Evolutionary conservation across 2,329 filamentous ascomycete genomes (phyloP).

Genomic region (Fusarium decemcellulare): DNA sequence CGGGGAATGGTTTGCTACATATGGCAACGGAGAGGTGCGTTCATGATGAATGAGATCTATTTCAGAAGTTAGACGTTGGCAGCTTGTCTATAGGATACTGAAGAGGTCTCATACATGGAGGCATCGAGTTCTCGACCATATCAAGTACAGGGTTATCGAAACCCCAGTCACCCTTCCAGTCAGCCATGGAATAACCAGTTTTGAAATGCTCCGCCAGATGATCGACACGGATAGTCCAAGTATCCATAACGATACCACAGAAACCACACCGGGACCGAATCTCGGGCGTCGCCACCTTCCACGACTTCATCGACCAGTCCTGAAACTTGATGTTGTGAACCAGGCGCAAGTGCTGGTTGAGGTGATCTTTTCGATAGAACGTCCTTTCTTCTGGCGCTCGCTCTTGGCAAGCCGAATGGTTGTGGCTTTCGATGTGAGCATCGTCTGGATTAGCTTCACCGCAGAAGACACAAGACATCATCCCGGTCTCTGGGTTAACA

Average conservation of each 20-base stretch:
- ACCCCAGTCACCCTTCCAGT: conserved; percentile 80
- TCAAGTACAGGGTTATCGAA: conserved; percentile 73
- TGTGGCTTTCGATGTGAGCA: conserved; percentile 71
- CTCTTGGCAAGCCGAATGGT: conserved; percentile 76
- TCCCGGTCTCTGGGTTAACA: conserved; percentile 71
- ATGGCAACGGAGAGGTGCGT: conserved; percentile 69
- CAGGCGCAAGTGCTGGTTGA: conserved; percentile 75
- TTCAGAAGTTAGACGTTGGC: conserved; percentile 58
- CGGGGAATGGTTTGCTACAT: conserved; percentile 60
- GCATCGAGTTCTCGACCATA: conserved; percentile 77
- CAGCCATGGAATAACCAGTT: conserved; percentile 75
- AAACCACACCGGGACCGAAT: conserved; percentile 77
- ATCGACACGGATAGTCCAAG: conserved; percentile 72
- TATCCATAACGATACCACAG: conserved; percentile 73
- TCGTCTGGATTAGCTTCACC: conserved; percentile 68
- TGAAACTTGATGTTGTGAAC: conserved; percentile 74
- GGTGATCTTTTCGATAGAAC: conserved; percentile 76
- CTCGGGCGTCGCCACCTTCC: conserved; percentile 72
- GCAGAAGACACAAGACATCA: conserved; percentile 72
- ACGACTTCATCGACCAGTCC: conserved; percentile 75
- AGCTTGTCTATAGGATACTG: conserved; percentile 55
- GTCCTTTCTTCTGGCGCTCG: conserved; percentile 73
- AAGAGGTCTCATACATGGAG: conserved; percentile 69
- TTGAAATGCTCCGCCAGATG: conserved; percentile 79
- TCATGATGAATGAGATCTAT: conserved; percentile 76